phyloP scores from a whole-genome alignment of 176 grass and related monocot genomes.

The Chloris gayana region DNA sequence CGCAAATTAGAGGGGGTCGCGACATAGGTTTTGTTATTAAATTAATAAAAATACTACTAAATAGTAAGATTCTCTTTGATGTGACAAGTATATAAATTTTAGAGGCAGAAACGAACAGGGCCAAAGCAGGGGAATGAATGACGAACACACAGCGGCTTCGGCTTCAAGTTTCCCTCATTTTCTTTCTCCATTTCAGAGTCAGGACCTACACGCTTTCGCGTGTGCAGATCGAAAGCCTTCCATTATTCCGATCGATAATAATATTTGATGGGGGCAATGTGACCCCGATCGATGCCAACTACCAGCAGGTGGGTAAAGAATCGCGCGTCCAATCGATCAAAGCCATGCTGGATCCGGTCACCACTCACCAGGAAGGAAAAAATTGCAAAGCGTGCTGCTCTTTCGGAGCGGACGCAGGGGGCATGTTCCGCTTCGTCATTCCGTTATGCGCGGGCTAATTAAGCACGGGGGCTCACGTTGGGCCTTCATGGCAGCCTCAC shows the following conservation, averaged over 20 bases:
- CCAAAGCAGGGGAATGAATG: too few relatives aligned
- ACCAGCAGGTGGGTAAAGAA: not conserved
- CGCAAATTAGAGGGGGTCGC: too few relatives aligned
- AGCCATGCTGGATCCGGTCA: not conserved
- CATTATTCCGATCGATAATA: not conserved
- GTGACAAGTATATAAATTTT: too few relatives aligned
- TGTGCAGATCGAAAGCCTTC: not conserved
- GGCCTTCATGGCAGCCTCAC: constrained; percentile 5
- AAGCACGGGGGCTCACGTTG: not conserved
- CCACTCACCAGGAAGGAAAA: not conserved
- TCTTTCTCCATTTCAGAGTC: not conserved
- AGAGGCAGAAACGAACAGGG: too few relatives aligned
- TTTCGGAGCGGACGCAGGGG: not conserved
- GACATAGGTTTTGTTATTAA: too few relatives aligned
- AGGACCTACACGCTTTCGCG: not conserved
- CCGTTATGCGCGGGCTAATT: not conserved
- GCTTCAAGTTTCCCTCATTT: not conserved
- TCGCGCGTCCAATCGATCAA: not conserved
- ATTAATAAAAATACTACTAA: too few relatives aligned
- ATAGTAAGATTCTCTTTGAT: too few relatives aligned
- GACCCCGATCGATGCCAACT: not conserved
- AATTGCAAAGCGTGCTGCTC: not conserved
- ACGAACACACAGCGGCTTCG: not conserved
- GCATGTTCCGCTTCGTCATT: not conserved
- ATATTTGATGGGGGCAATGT: too few relatives aligned